Evolutionary conservation across 225 moss, liverwort and hornwort species (phyloP), one percentile per base, ranked within the genome.

Genomic region (Sphagnum contortum): DNA sequence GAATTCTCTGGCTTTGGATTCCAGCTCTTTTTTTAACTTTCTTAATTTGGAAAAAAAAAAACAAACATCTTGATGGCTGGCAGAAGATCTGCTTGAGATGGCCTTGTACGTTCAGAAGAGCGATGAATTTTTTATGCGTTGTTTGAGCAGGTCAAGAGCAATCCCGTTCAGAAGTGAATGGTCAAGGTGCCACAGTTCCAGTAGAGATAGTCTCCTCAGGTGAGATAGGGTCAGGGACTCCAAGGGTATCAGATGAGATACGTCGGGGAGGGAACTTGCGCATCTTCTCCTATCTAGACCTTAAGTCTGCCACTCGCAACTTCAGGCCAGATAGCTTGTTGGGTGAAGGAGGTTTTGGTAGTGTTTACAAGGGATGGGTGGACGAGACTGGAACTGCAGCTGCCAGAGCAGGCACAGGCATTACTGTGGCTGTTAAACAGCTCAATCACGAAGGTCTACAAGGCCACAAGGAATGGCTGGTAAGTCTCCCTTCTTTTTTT

Each of bases 391-490:
- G 98, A 64, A 98, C 98, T 49, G 82, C 87, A 66, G 84, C 98
- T 66, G 93, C 78, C 29, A 91, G 83, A 70, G 93, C 98, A 57
- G 98, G 98, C 12, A 98, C 98, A 61, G 98, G 98, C 45, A 76
- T 98, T 72, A 89, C 89, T 71, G 98, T 98, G 57, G 98, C 98
- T 68, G 98, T 98, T 65, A 98, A 98, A 65, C 98, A 98, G 77
- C 76, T 98, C 57, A 98, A 98, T 86, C 87, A 79, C 71, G 98
- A 93, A 68, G 98, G 98, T 53, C 86, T 98, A 45, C 98, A 98
- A 78, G 98, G 98, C 4, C 98, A 98, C 80, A 91, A 91, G 79
- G 98, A 98, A 63, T 98, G 98, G 98, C 98, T 98, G 85, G 94
- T 95, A 84, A 72, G 87, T 29, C 29, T 29, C 29, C 29, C 29